Percentiles rank a stretch among this genome's conserved stretches.
Conservation (phyloP, 2,329 filamentous ascomycete genomes). For the Cercospora sp. region DNA sequence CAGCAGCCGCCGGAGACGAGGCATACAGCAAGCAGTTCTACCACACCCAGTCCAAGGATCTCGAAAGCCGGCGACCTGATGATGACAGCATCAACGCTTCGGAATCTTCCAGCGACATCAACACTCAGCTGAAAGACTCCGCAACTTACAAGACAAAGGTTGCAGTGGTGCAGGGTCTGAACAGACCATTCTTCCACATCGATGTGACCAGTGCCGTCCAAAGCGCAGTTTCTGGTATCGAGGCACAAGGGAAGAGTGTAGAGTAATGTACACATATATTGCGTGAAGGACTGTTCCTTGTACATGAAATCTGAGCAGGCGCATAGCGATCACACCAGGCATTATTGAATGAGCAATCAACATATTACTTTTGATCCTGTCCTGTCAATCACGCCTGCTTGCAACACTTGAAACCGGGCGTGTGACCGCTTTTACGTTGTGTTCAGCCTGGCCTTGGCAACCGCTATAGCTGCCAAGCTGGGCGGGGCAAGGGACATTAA, state of each 20-base stretch:
- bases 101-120: constrained; percentile 38
- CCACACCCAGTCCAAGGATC: constrained; percentile 36
- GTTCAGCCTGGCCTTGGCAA: neutral
- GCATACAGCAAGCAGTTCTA: constrained; percentile 56
- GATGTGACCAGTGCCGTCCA: constrained; percentile 88
- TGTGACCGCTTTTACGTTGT: neutral
- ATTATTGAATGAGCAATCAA: neutral
- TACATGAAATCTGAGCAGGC: neutral
- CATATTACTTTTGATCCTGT: neutral
- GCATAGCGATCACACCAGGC: neutral
- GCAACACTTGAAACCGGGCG: neutral
- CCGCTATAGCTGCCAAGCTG: neutral
- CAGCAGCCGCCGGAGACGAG: constrained; percentile 67
- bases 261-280: neutral
- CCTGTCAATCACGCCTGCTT: neutral
- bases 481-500: constrained; percentile 1
- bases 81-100: constrained; percentile 28
- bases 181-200: constrained; percentile 89
- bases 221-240: constrained; percentile 73
- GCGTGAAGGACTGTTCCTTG: neutral
- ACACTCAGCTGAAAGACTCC: constrained; percentile 50
- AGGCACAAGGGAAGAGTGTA: constrained; percentile 8
- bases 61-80: constrained; percentile 30
- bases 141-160: constrained; percentile 45
- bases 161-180: constrained; percentile 78